Evolutionary conservation across 2,329 filamentous ascomycete species (phyloP).

Genomic region (Eutypa lata): DNA sequence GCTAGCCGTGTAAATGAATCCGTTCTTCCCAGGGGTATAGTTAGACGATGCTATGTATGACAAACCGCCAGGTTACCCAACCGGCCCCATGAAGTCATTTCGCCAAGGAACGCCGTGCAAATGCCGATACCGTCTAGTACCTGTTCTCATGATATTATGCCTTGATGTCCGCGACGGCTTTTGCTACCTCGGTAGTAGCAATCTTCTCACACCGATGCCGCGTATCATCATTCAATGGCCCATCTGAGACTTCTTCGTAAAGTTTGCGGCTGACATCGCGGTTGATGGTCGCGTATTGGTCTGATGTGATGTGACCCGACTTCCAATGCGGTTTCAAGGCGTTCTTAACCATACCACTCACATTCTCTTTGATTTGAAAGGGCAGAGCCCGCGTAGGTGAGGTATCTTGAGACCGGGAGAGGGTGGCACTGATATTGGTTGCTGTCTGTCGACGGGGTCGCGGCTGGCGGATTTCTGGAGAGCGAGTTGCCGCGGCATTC

Average conservation of each 20-base stretch:
- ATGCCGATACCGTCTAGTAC: constrained; percentile 9
- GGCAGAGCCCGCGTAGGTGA: constrained; percentile 71
- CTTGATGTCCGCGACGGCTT: constrained; percentile 60
- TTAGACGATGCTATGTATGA: not conserved
- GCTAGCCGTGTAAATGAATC: not conserved
- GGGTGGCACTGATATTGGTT: constrained; percentile 32
- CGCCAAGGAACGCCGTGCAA: constrained; percentile 1
- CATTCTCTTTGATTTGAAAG: constrained; percentile 79
- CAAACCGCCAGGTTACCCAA: not conserved
- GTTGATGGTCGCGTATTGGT: constrained; percentile 92
- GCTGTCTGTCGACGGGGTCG: constrained; percentile 46
- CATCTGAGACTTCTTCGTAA: constrained; percentile 65
- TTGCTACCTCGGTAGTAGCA: constrained; percentile 74
- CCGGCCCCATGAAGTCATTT: not conserved
- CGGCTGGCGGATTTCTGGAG: constrained; percentile 50
- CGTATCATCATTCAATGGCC: constrained; percentile 61
- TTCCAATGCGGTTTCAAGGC: constrained; percentile 82
- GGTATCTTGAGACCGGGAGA: constrained; percentile 54
- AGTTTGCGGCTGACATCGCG: constrained; percentile 82
- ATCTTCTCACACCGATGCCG: constrained; percentile 71
- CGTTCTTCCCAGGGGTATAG: not conserved
- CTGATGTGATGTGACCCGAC: constrained; percentile 74
- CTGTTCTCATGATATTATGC: constrained; percentile 16
- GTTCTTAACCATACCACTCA: constrained; percentile 82
- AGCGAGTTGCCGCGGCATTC: constrained; percentile 25